A percentile compares a stretch with the other conserved stretches of the same genome.
Evolutionary conservation across 2,329 filamentous ascomycete species (phyloP).

Genomic region (Calonectria montana): DNA sequence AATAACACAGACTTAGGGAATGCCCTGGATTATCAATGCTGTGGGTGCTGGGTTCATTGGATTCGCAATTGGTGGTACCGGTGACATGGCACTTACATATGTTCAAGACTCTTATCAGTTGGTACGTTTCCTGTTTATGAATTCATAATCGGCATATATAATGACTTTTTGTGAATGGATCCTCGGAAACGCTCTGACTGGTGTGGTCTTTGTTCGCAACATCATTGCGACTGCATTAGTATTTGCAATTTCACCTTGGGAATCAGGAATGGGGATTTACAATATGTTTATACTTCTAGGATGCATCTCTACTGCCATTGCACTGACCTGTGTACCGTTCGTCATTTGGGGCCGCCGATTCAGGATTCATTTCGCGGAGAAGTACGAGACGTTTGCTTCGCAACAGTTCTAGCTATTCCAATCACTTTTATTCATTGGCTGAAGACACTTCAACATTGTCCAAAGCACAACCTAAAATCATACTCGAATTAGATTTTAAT

Average conservation of each 20-base stretch:
- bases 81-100: conserved; percentile 32
- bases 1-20: conserved; percentile 14
- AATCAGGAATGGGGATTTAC: conserved; percentile 28
- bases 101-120: conserved; percentile 34
- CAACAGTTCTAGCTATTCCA: conserved; percentile 21
- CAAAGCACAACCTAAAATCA: too few relatives aligned
- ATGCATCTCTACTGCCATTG: conserved; percentile 21
- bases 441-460: too few relatives aligned
- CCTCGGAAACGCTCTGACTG: conserved; percentile 28
- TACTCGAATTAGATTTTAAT: too few relatives aligned
- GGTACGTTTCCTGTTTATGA: not conserved
- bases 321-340: conserved; percentile 27
- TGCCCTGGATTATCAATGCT: conserved; percentile 35
- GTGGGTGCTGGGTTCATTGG: conserved; percentile 32
- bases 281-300: conserved; percentile 30
- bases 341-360: conserved; percentile 30
- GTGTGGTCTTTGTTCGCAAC: conserved; percentile 31
- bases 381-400: conserved; percentile 23
- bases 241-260: conserved; percentile 29
- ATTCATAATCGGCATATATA: fast-evolving
- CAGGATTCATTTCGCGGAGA: conserved; percentile 21
- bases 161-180: conserved; percentile 6
- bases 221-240: conserved; percentile 27
- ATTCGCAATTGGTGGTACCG: conserved; percentile 31
- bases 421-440: too few relatives aligned